Evolutionary conservation across 169 alveolate genomes (phyloP), one percentile per base, ranked within the genome.

Genomic region (Plasmodium vivax): DNA sequence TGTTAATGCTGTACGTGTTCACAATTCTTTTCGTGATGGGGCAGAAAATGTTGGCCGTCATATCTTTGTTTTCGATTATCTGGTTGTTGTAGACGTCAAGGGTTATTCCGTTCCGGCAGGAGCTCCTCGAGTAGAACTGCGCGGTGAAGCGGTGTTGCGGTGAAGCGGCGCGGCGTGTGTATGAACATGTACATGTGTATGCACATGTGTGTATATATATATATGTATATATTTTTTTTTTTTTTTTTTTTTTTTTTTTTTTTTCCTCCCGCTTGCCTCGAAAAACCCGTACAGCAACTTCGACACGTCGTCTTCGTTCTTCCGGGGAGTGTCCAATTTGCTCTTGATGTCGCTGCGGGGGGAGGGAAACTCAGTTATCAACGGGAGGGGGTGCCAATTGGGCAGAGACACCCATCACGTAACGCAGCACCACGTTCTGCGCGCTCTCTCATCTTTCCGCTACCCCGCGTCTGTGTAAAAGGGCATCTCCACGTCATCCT

Each of bases 21-120:
- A 87, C 93, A 5, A 87, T 87, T 87, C 77, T 87, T 74, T 74
- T 87, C 71, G 93, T 87, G 75, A 87, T 87, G 23, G 93, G 93
- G 54, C 93, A 87, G 68, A 75, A 87, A n/a, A 87, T 71, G 38
- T 87, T 87, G 14, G 93, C 93, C 16, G 93, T 87, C 93, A 87
- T 87, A 77, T 87, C 93, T 51, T 87, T 87, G 34, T 87, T 87
- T 38, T 87, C 93, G 81, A 87, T 87, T 16, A 87, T 87, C 82
- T 87, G 93, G n/a, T 87, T 87, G 45, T 87, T 87, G 72, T 87
- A 87, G 51, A 87, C 58, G 82, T 87, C 93, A 2, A 87, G 80
- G 1, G 93, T 87, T 51, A 87, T 87, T 10, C 93, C 93, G 45
- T 87, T 87, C 38, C 62, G 75, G 34, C 93, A 87, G 81, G 71